Evolutionary conservation across 768 basidiomycete genomes (phyloP), one percentile per base, ranked within the genome.

Genomic region (Russula lepida): DNA sequence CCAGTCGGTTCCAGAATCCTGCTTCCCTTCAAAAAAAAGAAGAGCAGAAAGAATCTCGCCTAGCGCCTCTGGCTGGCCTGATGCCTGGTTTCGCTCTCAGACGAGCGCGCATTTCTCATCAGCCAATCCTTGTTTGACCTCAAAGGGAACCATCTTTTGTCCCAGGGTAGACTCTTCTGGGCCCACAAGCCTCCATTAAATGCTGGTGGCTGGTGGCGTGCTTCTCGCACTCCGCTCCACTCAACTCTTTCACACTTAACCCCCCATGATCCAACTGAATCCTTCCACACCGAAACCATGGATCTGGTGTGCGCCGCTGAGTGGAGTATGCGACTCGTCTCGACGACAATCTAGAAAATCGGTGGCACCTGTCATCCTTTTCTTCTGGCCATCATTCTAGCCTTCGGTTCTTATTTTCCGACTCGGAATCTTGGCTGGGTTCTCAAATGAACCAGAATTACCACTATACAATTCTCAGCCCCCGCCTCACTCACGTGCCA

Each of bases 81-180:
- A 43, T 41, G 54, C 27, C 41, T 21, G 41, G 41, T 58, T 39
- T 58, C 57, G 49, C 56, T n/a, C 47, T 49, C 35, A 57, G 56
- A 58, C 25, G 48, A 58, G 48, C 56, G 35, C 48, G 56, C 39
- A 28, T 21, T 6, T 28, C n/a, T 41, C 43, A 41, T 58, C 47
- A 30, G 30, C 47, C n/a, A 21, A 30, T 37, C 46, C 35, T 37
- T 39, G 33, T 48, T 11, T 39, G 33, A 12, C 35, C 11, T 28
- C 47, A 47, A 47, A 33, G 6, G 35, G n/a, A 23, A 37, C 8
- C 35, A n/a, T 39, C 39, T 50, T 39, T 50, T 33, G 27, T 41
- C 37, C 37, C 27, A 12, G n/a, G 33, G 7, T 47, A 19, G 48
- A 48, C 21, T 21, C 23, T 50, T 50, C 56, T 50, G 49, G 43